Evolutionary conservation across 225 moss, liverwort and hornwort species (phyloP), one percentile per base, ranked within the genome.

Genomic region (Anthoceros angustus): DNA sequence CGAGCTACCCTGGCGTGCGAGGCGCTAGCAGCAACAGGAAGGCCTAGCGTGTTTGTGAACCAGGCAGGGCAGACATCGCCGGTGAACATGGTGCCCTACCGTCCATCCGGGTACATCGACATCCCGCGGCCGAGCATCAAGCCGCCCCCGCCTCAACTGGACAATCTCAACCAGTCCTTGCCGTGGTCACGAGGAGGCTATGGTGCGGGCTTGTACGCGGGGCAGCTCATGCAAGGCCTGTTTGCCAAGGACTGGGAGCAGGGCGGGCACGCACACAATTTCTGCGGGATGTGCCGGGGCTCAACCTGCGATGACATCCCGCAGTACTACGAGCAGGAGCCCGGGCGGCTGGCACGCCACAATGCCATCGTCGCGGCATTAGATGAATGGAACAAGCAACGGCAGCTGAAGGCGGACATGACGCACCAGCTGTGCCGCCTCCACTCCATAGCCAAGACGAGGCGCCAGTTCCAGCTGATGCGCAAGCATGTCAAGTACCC

Each of bases 221-320:
- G 55, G n/a, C 55, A 18, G 18, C 8, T 55, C n/a, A 55, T 55
- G 55, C 55, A 55, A 55, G n/a, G 23, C 0, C 55, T 55, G n/a
- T 55, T 55, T 55, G 8, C 55, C n/a, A 55, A 55, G 55, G n/a
- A 18, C 7, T 55, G 55, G 55, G 55, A 55, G n/a, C 8, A 5
- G n/a, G 55, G 55, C 6, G 55, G 55, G 55, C 55, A 55, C 23
- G 55, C 55, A 55, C 55, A 55, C 55, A 55, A 55, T 4, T 55
- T 55, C 23, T 55, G 55, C 55, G 55, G 55, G n/a, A 55, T 55
- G 55, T 55, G 55, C 23, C 6, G 55, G 7, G 55, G 55, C 8
- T 18, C n/a, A 18, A 55, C 55, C 7, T 55, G 55, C 55, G n/a
- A 55, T 55, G 55, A 55, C 23, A 55, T 55, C n/a, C 55, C 55